These are phyloP conservation scores for Leucosporidium yakuticum DNA, from an alignment of 768 basidiomycete genomes.

Conservation along the genomic window DNA sequence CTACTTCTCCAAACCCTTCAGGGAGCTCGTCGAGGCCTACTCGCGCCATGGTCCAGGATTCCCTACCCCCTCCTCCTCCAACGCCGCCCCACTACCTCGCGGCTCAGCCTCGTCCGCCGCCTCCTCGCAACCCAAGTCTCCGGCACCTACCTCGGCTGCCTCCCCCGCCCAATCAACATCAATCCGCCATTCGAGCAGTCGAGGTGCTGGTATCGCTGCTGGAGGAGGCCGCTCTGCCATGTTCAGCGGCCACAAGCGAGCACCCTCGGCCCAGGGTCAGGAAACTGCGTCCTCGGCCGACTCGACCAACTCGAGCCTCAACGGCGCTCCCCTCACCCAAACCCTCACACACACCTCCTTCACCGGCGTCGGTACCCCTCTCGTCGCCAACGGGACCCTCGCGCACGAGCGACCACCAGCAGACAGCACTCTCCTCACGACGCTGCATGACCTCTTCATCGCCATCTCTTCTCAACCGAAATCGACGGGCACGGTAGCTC, in stretches of 20 bases:
- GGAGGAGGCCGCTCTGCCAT: too few species aligned
- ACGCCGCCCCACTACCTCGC: neutral
- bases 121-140: neutral
- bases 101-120: neutral
- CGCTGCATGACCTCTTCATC: constrained; percentile 83
- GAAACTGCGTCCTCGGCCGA: neutral
- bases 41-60: constrained; percentile 1
- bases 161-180: neutral
- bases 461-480: constrained; percentile 72
- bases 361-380: constrained; percentile 43
- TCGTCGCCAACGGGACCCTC: constrained; percentile 48
- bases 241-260: neutral
- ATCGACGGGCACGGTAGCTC: constrained; percentile 78
- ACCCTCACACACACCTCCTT: constrained; percentile 23
- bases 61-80: neutral
- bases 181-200: neutral
- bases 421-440: constrained; percentile 69
- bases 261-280: neutral
- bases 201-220: too few species aligned
- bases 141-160: neutral
- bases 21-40: constrained; percentile 63
- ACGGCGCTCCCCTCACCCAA: constrained; percentile 21
- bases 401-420: constrained; percentile 16
- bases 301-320: neutral
- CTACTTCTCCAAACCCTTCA: constrained; percentile 90